Evolutionary conservation across 176 grass and related monocot species (phyloP), one percentile per base, ranked within the genome.

Genomic region (Lolium rigidum): DNA sequence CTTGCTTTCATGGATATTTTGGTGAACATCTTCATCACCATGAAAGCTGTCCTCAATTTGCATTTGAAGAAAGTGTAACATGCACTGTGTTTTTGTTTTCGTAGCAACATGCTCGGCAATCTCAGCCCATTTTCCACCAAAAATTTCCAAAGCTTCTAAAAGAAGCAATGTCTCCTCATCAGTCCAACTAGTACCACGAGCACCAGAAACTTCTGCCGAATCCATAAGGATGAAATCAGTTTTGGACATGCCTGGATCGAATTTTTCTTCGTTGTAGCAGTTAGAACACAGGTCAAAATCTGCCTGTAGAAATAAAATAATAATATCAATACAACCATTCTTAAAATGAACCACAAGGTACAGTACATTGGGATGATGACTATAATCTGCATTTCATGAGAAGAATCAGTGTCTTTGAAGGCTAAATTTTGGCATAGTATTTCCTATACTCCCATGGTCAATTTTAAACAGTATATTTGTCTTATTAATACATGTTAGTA

Each of bases 51-150:
- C 97, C 66, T 99, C 90, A 43, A 99, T 99, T 66, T 93, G 97
- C 94, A 99, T 97, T 94, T 99, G 92, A 88, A 99, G 94, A 86
- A 99, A 99, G 80, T 99, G 92, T 79, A 91, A 76, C 90, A 99
- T 99, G 81, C 97, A 99, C 62, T 99, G 94, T 20, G 85, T 81
- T 92, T 99, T 99, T 75, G 92, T 94, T 94, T 99, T 99, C 50
- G 97, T 99, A 84, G 94, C 97, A 76, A 99, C 97, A 87, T 99
- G 97, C 81, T 99, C 97, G 10, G 97, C 94, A 84, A 99, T 99
- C 86, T 99, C 97, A 70, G 91, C 92, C 97, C 97, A 99, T 80
- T 99, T 99, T 63, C 89, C 97, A 50, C 92, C 97, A 82, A 99
- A 99, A 89, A 99, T 89, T 91, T 99, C 97, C 81, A 96, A 84